Evolutionary conservation across 257 asterid species (phyloP).

Genomic region (Solanum raphanifolium): DNA sequence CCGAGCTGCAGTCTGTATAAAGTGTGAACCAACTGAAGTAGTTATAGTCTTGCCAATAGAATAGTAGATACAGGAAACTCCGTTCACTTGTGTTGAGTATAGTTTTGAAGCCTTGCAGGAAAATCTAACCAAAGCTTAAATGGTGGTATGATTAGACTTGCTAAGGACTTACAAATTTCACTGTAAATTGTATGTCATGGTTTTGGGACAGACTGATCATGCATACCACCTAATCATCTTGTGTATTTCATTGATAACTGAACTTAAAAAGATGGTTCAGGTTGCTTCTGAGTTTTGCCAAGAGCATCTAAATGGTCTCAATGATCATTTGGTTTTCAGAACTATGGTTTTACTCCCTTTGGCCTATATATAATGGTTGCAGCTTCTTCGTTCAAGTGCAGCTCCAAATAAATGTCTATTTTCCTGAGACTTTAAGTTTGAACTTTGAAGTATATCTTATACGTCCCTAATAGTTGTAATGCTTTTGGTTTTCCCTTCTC

Average conservation of each 20-base stretch:
- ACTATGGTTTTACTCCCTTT: not conserved
- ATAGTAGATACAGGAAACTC: not conserved
- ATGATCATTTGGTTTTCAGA: not conserved
- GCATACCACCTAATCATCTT: not conserved
- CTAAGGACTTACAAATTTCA: not conserved
- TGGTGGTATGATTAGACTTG: not conserved
- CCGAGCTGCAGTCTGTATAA: not conserved
- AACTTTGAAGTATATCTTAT: not conserved
- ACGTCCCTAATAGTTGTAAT: not conserved
- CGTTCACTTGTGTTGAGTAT: not conserved
- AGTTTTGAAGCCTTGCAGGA: not conserved
- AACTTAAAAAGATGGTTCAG: not conserved
- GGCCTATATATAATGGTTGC: not conserved
- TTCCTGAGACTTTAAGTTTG: not conserved
- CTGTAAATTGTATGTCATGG: not conserved
- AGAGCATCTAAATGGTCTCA: not conserved
- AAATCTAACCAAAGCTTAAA: not conserved
- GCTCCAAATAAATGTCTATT: no score
- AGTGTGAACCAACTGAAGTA: not conserved
- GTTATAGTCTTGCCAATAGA: not conserved
- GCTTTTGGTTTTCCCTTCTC: not conserved
- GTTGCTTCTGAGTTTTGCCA: not conserved
- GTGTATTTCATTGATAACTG: not conserved
- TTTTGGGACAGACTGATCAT: not conserved
- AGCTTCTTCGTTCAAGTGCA: not conserved